These are phyloP conservation scores for Polyplosphaeria fusca DNA, from an alignment of 495 filamentous ascomycete genomes.

Conservation along the genomic window DNA sequence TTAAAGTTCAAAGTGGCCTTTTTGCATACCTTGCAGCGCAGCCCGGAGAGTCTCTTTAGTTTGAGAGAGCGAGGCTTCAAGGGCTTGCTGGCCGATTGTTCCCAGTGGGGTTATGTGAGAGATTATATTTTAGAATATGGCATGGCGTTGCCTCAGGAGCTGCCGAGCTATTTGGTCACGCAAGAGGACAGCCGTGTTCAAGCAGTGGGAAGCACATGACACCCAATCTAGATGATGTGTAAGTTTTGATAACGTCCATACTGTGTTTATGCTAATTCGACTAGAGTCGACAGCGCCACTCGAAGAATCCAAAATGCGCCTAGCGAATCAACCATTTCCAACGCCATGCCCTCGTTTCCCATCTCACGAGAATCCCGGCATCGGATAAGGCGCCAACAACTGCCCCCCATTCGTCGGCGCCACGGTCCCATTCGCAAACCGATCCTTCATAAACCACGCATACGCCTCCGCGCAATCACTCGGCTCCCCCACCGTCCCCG, in stretches of 20 bases:
- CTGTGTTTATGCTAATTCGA: no score
- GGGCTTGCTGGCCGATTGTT: constrained; percentile 22
- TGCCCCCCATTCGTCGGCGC: constrained; percentile 25
- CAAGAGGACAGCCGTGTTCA: no score
- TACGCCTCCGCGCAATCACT: constrained; percentile 65
- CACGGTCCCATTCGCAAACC: constrained; percentile 49
- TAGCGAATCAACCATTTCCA: no score
- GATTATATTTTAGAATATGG: not conserved
- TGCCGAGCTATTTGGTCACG: no score
- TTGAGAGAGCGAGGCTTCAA: constrained; percentile 8
- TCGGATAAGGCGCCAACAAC: no score
- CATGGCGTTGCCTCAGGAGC: not conserved
- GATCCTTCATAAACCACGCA: constrained; percentile 62
- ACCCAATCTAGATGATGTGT: no score
- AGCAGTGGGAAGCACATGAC: no score
- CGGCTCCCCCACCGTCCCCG: constrained; percentile 48
- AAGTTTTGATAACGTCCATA: no score
- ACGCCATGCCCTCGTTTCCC: no score
- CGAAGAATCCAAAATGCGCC: no score
- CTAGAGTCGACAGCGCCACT: no score
- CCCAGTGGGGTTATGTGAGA: constrained; percentile 13
- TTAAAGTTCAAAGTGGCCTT: constrained; percentile 23
- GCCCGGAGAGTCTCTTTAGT: not conserved
- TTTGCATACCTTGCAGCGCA: constrained; percentile 4
- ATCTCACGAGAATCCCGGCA: no score